A percentile compares a stretch with the other conserved stretches of the same genome.
phyloP scores from a whole-genome alignment of 2,329 filamentous ascomycete genomes.

The Sporothrix sp. region DNA sequence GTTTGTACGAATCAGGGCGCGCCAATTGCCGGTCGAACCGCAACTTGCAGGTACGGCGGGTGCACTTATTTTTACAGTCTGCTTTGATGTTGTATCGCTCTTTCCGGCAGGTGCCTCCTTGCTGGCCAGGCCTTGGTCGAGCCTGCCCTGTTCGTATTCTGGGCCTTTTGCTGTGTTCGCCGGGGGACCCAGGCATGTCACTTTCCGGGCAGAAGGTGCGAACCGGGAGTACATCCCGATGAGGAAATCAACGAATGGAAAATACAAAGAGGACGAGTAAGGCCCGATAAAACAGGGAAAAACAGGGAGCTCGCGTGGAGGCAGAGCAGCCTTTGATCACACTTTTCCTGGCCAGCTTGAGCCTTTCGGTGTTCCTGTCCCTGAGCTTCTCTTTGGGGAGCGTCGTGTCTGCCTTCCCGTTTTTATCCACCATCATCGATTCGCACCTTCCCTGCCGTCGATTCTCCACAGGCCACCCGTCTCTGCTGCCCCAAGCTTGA shows the following conservation, averaged over 20 bases:
- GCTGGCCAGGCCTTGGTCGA: neutral
- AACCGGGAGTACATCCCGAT: constrained; percentile 5
- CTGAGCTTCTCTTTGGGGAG: neutral
- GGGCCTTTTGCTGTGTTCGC: neutral
- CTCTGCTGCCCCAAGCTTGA: constrained; percentile 1
- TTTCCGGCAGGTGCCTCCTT: neutral
- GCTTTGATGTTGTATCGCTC: too few relatives aligned
- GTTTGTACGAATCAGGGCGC: too few relatives aligned
- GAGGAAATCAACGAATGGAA: constrained; percentile 8
- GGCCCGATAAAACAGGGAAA: constrained; percentile 13
- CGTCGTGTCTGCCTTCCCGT: neutral
- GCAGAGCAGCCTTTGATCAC: neutral
- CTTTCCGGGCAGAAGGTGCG: constrained; percentile 1
- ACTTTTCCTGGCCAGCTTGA: neutral
- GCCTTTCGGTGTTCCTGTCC: constrained; percentile 1
- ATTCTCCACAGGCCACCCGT: constrained; percentile 4
- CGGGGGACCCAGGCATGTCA: neutral
- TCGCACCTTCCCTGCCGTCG: neutral
- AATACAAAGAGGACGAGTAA: constrained; percentile 8
- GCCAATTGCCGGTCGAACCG: neutral
- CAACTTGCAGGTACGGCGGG: neutral
- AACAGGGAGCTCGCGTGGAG: constrained; percentile 14
- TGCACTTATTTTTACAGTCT: too few relatives aligned
- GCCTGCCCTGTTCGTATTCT: neutral
- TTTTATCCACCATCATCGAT: too few relatives aligned